phyloP scores from a whole-genome alignment of 306 rosid species.

The Prosopis cineraria region DNA sequence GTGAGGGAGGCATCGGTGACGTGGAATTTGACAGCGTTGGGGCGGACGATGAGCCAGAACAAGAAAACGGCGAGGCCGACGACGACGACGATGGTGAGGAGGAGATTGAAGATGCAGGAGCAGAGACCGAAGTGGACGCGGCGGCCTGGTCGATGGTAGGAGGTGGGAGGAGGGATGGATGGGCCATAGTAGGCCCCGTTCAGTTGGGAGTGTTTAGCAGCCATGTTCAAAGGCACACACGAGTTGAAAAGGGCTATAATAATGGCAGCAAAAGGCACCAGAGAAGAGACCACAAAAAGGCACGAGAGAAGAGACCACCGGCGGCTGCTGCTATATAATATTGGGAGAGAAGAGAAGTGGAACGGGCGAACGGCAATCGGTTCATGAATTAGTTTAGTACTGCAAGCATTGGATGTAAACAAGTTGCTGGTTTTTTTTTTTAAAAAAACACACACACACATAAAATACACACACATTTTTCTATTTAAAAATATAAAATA shows the following conservation, averaged over 20 bases:
- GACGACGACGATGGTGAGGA: slow-evolving; percentile 34
- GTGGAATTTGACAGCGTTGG: slow-evolving; percentile 41
- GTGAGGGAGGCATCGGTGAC: slow-evolving; percentile 47
- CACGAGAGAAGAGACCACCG: background rate
- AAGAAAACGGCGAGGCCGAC: slow-evolving; percentile 36
- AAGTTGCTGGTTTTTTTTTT: no score
- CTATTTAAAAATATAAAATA: no score
- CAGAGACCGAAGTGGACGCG: slow-evolving; percentile 41
- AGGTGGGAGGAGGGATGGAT: slow-evolving; percentile 56
- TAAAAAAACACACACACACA: no score
- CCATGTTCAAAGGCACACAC: slow-evolving; percentile 36
- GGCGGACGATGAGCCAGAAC: slow-evolving; percentile 55
- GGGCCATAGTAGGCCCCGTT: slow-evolving; percentile 94
- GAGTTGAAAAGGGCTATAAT: background rate
- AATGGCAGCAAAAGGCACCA: background rate
- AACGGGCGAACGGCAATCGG: slow-evolving; percentile 20
- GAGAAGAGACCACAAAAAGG: background rate
- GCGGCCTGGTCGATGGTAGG: slow-evolving; percentile 57
- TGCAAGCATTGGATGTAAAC: background rate
- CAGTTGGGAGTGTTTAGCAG: slow-evolving; percentile 49
- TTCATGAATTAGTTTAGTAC: background rate
- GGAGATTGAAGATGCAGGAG: slow-evolving; percentile 39
- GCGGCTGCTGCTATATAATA: background rate
- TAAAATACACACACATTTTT: no score
- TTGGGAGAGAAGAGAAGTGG: background rate